Conservation (phyloP, 805 yeast genomes). For the Ogataea kodamae region DNA sequence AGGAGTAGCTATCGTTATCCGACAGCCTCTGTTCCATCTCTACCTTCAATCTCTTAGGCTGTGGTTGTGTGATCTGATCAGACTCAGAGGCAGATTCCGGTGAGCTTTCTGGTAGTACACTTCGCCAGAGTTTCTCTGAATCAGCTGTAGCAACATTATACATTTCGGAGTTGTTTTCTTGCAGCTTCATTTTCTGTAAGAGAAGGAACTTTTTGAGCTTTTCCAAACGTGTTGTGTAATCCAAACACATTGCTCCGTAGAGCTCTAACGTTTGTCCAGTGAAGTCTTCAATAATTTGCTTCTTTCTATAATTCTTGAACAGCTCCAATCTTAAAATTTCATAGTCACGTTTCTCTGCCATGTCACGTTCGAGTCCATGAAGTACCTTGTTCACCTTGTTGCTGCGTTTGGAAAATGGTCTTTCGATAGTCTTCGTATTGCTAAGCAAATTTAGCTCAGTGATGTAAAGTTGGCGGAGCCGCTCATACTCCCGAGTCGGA, state of each 20-base stretch:
- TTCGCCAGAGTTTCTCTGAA: constrained; percentile 32
- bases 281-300: constrained; percentile 25
- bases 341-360: constrained; percentile 33
- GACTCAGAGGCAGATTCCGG: not conserved
- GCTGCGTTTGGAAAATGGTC: constrained; percentile 13
- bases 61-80: not conserved
- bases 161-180: constrained; percentile 25
- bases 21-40: constrained; percentile 8
- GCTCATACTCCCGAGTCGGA: constrained; percentile 7
- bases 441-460: constrained; percentile 13
- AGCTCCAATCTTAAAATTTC: constrained; percentile 29
- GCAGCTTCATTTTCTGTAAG: constrained; percentile 29
- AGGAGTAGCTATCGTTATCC: constrained; percentile 14
- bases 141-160: constrained; percentile 30
- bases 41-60: constrained; percentile 5
- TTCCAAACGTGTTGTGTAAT: constrained; percentile 28
- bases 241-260: constrained; percentile 27
- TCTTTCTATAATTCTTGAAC: constrained; percentile 25
- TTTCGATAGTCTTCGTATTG: constrained; percentile 6
- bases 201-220: constrained; percentile 33
- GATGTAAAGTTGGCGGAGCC: constrained; percentile 8
- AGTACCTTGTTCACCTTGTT: constrained; percentile 9
- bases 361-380: constrained; percentile 28
- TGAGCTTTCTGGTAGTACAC: constrained; percentile 5
- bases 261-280: constrained; percentile 26